Percentiles rank a stretch among this genome's conserved stretches.
phyloP scores from a whole-genome alignment of 148 eudicot genomes.

The Limonium bicolor region DNA sequence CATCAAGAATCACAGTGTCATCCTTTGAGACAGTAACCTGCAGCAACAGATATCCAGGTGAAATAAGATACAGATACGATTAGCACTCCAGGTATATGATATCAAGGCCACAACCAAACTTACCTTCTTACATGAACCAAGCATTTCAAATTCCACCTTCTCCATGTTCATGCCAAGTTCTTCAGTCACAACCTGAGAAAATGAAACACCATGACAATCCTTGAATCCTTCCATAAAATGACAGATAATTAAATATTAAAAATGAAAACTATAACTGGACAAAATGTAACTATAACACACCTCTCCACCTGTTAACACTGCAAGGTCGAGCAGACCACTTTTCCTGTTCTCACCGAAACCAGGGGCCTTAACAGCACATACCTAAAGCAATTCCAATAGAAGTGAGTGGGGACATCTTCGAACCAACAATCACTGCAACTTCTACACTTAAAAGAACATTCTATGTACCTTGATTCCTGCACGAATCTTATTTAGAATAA shows the following conservation, averaged over 20 bases:
- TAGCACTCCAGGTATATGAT: neutral
- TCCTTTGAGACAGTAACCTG: conserved; percentile 86
- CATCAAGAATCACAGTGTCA: conserved; percentile 88
- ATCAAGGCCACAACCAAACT: conserved; percentile 2
- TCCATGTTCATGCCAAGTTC: conserved; percentile 92
- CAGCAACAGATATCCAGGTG: neutral
- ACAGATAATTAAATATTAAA: too few species aligned
- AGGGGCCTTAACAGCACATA: conserved; percentile 93
- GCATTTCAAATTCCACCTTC: conserved; percentile 51
- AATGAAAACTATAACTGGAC: too few species aligned
- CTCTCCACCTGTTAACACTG: conserved; percentile 70
- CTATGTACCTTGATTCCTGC: conserved; percentile 76
- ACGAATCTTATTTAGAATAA: conserved; percentile 82
- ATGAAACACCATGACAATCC: conserved; percentile 58
- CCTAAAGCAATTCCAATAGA: conserved; percentile 20
- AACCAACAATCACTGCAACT: too few species aligned
- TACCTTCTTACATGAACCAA: conserved; percentile 91
- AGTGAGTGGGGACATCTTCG: too few species aligned
- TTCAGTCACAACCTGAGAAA: conserved; percentile 58
- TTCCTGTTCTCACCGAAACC: conserved; percentile 95
- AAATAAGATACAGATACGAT: conserved; percentile 12
- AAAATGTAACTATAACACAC: conserved; percentile 9
- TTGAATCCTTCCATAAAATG: conserved; percentile 58
- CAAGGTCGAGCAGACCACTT: conserved; percentile 72
- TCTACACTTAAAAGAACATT: too few species aligned